Evolutionary conservation across 208 protist genomes (phyloP), one percentile per base, ranked within the genome.

Genomic region (Leishmania tarentolae): DNA sequence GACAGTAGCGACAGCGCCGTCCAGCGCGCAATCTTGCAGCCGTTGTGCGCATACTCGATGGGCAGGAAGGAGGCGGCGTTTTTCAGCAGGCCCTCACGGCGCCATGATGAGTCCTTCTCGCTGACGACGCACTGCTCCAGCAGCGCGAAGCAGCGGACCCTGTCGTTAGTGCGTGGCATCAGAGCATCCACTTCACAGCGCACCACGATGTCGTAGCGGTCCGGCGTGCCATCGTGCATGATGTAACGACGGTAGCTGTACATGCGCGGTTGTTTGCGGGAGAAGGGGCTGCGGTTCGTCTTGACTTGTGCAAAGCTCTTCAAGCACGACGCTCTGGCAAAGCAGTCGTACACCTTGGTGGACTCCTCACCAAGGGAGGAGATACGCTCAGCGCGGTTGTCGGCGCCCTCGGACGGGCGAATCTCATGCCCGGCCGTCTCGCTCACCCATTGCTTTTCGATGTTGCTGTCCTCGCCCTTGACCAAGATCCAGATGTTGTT

Each of bases 391-490:
- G 87, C 80, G 28, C 77, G 76, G 52, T 84, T 82, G 15, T 85
- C 79, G 57, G 93, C 91, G 74, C 83, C 86, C 80, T 98, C 92
- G n/a, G 88, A 88, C 19, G 92, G 93, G 46, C 83, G 83, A 8
- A 83, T 79, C 11, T 91, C 85, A 47, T 83, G 78, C n/a, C 84
- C 61, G 47, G 83, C 90, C 46, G 90, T 96, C 85, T 98, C 95
- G 53, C 86, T 90, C 42, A 98, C 95, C 93, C 95, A 98, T 85
- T 96, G 92, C 87, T 89, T 90, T 31, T 96, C 92, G 65, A 96
- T 84, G 37, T 77, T 66, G 81, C 81, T 89, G 77, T 88, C 89
- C 24, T 86, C 78, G 15, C 83, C 80, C 78, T 95, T 94, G 66
- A 86, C 81, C 53, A 97, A 83, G 79, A 97, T 91, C 66, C 92